Percentiles rank a stretch among this genome's conserved stretches.
phyloP scores from a whole-genome alignment of 768 basidiomycete species.

The Cubamyces lactineus region DNA sequence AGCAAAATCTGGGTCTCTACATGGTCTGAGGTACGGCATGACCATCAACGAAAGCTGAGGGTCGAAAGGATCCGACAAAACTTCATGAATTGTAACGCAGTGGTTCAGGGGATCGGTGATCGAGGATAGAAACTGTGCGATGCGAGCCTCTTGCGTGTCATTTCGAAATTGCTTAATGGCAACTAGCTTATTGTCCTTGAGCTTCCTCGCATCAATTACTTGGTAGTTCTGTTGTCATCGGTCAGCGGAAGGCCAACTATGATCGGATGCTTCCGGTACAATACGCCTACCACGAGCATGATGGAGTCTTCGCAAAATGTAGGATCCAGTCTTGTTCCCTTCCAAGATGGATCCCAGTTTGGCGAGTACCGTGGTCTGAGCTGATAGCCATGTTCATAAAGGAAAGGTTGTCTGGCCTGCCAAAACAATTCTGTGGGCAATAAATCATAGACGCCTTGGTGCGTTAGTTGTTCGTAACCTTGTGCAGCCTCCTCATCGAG shows the following conservation, averaged over 20 bases:
- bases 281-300: slow-evolving; percentile 3
- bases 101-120: slow-evolving; percentile 26
- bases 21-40: slow-evolving; percentile 33
- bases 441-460: slow-evolving; percentile 13
- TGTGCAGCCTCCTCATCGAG: not conserved
- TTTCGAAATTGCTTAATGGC: slow-evolving; percentile 16
- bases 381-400: slow-evolving; percentile 24
- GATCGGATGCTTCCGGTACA: not conserved
- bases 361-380: slow-evolving; percentile 27
- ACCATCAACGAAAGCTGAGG: slow-evolving; percentile 23
- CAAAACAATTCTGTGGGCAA: slow-evolving; percentile 12
- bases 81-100: slow-evolving; percentile 30
- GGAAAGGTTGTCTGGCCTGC: slow-evolving; percentile 18
- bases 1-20: slow-evolving; percentile 31
- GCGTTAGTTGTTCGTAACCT: not conserved
- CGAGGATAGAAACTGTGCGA: slow-evolving; percentile 21
- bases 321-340: slow-evolving; percentile 15
- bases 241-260: not conserved
- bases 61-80: slow-evolving; percentile 25
- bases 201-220: slow-evolving; percentile 25
- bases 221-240: not conserved
- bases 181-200: slow-evolving; percentile 14
- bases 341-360: slow-evolving; percentile 25
- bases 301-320: slow-evolving; percentile 26
- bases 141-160: slow-evolving; percentile 17